These are phyloP conservation scores for Pseudomassariella vexata DNA, from an alignment of 2,329 filamentous ascomycete genomes.

Conservation along the genomic window DNA sequence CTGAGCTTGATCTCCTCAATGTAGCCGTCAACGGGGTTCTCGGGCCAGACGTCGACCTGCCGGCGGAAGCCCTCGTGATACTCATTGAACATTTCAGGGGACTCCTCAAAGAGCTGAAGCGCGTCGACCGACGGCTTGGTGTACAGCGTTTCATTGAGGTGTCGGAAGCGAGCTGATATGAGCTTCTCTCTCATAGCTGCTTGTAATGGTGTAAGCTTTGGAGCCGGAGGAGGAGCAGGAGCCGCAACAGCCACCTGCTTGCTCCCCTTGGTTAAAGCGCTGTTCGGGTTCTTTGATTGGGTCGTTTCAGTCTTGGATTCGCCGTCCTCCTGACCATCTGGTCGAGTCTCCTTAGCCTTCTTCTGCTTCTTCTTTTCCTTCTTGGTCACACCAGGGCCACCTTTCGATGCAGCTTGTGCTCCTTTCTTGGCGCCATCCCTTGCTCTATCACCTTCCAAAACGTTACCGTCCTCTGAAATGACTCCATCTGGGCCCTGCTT, in stretches of 20 bases:
- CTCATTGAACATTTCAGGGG: constrained; percentile 90
- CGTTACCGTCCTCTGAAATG: not conserved
- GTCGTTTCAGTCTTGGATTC: constrained; percentile 5
- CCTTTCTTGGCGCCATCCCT: constrained; percentile 5
- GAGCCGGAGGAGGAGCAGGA: constrained; percentile 32
- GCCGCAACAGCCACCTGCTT: constrained; percentile 16
- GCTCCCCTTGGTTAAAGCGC: constrained; percentile 2
- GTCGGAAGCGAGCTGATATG: constrained; percentile 89
- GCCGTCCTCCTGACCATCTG: constrained; percentile 7
- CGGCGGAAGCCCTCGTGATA: constrained; percentile 96
- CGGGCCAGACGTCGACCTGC: constrained; percentile 93
- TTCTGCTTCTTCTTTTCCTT: constrained; percentile 22
- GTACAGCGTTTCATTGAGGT: constrained; percentile 95
- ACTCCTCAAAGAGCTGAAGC: constrained; percentile 74
- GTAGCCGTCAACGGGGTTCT: constrained; percentile 90
- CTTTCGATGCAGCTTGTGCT: constrained; percentile 11
- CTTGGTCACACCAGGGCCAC: constrained; percentile 16
- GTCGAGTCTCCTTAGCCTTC: constrained; percentile 22
- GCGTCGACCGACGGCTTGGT: constrained; percentile 82
- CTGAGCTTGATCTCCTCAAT: constrained; percentile 64
- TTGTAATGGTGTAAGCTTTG: constrained; percentile 85
- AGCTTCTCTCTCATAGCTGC: constrained; percentile 92
- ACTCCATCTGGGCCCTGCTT: constrained; percentile 19
- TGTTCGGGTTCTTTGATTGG: too few species aligned
- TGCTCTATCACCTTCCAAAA: too few species aligned